Base-by-base conservation (phyloP, 495 filamentous ascomycete genomes). In the Aspergillus affinis region DNA sequence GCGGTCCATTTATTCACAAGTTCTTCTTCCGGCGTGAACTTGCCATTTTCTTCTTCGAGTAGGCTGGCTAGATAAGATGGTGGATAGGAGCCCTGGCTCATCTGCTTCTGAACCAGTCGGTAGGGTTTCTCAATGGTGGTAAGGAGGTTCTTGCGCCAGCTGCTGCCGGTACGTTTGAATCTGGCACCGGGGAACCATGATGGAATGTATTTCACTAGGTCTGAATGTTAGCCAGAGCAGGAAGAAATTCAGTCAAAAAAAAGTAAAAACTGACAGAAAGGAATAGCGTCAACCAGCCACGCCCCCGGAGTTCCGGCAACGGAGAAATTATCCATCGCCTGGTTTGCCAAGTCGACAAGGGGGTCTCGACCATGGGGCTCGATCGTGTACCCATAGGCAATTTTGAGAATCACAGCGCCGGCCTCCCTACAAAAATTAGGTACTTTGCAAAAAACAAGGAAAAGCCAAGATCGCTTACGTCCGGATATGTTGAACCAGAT, bases 381-480 rank as follows among this genome's bases (percentile, higher is more conserved):
- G 9, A 74, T 72, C 0, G 69, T 80, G 57, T 84, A 83, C 12
- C 79, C 80, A 51, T 83, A 84, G 2, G 66, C 65, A 2, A 81
- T 74, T 29, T 82, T 80, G 0, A 83, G 61, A 9, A 82, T 78
- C 8, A 81, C 57, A 0, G 71, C 68, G 3, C 76, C 81, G 3
- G 77, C 72, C 45, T 76, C 74, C 20, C 71, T 79, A 29, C 41
- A 7, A 0, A 0, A 23, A 3, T 36, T 60, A 48, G 30, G 10
- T 5, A 27, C 74, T 58, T 20, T 78, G 54, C 1, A 4, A 76
- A 23, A 20, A 70, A 67, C 18, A 79, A 57, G n/a, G 78, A 55
- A 15, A 78, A 75, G 18, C 68, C 73, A 18, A 60, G 60, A 55
- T 57, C 51, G 65, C 69, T 23, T 53, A 72, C 78, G 61, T 74